Base-by-base conservation (phyloP, 2,329 filamentous ascomycete genomes). In the Coniochaeta pulveracea region DNA sequence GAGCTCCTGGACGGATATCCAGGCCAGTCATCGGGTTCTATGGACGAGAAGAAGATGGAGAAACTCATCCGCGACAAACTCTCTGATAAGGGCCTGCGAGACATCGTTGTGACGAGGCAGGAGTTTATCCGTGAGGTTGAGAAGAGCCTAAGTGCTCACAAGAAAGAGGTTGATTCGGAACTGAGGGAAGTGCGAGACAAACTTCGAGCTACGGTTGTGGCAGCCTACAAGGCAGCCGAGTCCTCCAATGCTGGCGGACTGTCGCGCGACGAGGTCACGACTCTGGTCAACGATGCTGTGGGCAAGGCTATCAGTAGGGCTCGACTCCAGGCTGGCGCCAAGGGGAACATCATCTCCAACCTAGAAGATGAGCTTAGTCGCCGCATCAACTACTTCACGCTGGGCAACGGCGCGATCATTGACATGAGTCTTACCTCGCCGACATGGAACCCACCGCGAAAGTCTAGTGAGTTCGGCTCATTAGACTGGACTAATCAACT, bases 371-470 rank as follows among this genome's bases (percentile, higher is more conserved):
- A 63, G 16, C 56, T 76, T 16, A 55, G 55, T 35, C 59, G 66
- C 34, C 67, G 70, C 35, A 60, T 86, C 55, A 94, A 95, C 59
- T 86, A 78, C 57, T 80, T 94, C 45, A 68, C 70, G 3, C 47
- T 57, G 2, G 73, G 74, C 4, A 58, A 76, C 12, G 85, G 84
- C 5, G 83, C 84, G 1, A 45, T 64, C 2, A 58, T 91, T 40
- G 71, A 86, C 43, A 58, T 60, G 0, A 44, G 51, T 3, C 55
- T 69, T 18, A 80, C 76, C 1, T 86, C 82, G 0, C 64, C 69
- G 1, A 68, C 67, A 0, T 79, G 64, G 56, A 40, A 57, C 42
- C 49, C 51, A 35, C 46, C 39, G 21, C 11, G 37, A n/a, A 45
- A 40, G 11, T 19, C 23, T 26, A 9, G 39, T 43, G 30, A 43